A percentile compares a stretch with the other conserved stretches of the same genome.
Evolutionary conservation across 2,329 filamentous ascomycete species (phyloP).

Genomic region (Monosporascus sp.): DNA sequence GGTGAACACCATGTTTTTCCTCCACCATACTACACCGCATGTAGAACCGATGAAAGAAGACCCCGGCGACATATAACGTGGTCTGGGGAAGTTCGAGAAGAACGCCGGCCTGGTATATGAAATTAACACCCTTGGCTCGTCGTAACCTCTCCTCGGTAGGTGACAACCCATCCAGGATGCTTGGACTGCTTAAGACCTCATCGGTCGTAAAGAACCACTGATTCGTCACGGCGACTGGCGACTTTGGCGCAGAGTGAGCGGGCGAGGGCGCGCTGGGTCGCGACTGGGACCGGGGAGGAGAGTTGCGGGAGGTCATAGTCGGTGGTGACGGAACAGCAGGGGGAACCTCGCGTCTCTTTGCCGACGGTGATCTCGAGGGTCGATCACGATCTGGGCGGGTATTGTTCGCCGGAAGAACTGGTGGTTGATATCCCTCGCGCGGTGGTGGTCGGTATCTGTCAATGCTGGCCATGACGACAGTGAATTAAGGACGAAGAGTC

Average conservation of each 20-base stretch:
- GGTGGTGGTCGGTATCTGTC: constrained; percentile 51
- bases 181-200: constrained; percentile 78
- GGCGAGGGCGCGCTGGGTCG: constrained; percentile 40
- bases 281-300: constrained; percentile 40
- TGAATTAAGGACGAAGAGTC: background rate
- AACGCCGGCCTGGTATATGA: constrained; percentile 90
- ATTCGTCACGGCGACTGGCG: constrained; percentile 33
- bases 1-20: constrained; percentile 73
- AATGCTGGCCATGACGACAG: constrained; percentile 50
- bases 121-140: constrained; percentile 89
- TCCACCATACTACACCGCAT: constrained; percentile 83
- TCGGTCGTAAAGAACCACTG: constrained; percentile 90
- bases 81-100: constrained; percentile 88
- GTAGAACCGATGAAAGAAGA: constrained; percentile 94
- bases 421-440: constrained; percentile 54
- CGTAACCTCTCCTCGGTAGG: constrained; percentile 72
- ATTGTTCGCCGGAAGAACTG: constrained; percentile 33
- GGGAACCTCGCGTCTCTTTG: constrained; percentile 50
- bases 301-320: constrained; percentile 48
- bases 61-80: constrained; percentile 84
- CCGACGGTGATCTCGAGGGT: constrained; percentile 44
- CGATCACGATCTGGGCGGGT: constrained; percentile 11
- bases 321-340: constrained; percentile 59
- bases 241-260: constrained; percentile 33
- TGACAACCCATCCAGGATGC: constrained; percentile 74